Base-by-base conservation (phyloP, 169 alveolate genomes). In the Plasmodium gonderi region DNA sequence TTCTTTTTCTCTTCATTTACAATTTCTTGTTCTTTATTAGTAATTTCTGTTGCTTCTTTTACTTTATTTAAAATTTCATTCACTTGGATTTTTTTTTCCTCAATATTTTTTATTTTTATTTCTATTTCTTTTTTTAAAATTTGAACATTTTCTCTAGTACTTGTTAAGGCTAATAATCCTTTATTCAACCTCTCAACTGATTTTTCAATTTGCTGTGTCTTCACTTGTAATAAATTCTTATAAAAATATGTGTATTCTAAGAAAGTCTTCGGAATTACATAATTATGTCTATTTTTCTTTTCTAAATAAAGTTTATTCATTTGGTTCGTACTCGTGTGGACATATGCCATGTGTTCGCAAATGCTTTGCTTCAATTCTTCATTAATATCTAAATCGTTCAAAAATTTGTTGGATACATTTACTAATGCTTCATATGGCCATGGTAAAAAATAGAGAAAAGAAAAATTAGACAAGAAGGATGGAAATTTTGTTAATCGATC, bases 351-450 rank as follows among this genome's bases (percentile, higher is more conserved):
- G 92, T 97, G 97, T 60, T 96, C 97, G 33, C 99, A 96, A 60
- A 98, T 93, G 65, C 92, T 87, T 47, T 94, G 95, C 74, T 97
- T 95, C 31, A 97, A 81, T 79, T 96, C 98, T 38, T 97, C 98
- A 12, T 97, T 97, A 9, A 97, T 96, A 81, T 97, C 97, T 90
- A 96, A 91, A 69, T 96, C 98, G 68, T 93, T 87, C 42, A 98
- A 91, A 96, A 97, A 98, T 83, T 97, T 95, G 42, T 83, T 95
- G 7, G 99, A 98, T 68, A 98, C 99, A 82, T 97, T 99, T 67
- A 97, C 96, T 80, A 98, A 92, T 8, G 99, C 99, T 90, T 97
- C 99, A 85, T 98, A 97, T 47, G 99, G 99, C 99, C 99, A 98
- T 65, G 98, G 98, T 94, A 98, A 99, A 98, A 98, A 98, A 98